Evolutionary conservation across 768 basidiomycete species (phyloP).

Genomic region (Russula lepida): DNA sequence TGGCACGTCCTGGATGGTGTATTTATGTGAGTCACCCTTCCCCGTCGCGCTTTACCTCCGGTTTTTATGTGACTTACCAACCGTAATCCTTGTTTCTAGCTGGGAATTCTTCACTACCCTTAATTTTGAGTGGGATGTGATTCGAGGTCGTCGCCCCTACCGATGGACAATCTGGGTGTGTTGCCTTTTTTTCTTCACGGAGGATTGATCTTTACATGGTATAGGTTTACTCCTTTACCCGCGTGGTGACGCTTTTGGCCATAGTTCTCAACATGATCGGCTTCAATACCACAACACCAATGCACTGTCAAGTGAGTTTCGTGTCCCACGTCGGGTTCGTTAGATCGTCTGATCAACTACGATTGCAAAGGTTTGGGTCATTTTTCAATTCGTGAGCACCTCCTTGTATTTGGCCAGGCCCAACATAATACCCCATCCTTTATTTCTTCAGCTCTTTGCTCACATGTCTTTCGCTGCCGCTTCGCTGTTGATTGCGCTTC

Average conservation of each 20-base stretch:
- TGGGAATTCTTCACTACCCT: neutral
- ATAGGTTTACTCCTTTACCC: conserved; percentile 3
- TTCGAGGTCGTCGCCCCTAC: conserved; percentile 2
- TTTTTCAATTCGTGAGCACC: neutral
- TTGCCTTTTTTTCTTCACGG: neutral
- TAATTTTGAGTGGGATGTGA: neutral
- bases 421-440: neutral
- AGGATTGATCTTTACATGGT: neutral
- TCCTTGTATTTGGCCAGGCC: neutral
- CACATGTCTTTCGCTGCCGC: neutral
- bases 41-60: neutral
- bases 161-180: conserved; percentile 7
- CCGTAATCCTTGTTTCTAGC: neutral
- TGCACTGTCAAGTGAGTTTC: conserved; percentile 5
- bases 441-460: neutral
- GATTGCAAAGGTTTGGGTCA: neutral
- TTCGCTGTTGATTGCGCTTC: neutral
- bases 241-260: neutral
- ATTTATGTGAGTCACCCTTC: neutral
- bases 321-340: neutral
- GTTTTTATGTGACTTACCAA: too few relatives aligned
- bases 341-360: neutral
- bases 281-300: neutral
- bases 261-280: neutral
- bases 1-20: conserved; percentile 2